Conservation (phyloP, 192 early-diverging fungal genomes). For the Phycomyces blakesleeanus region DNA sequence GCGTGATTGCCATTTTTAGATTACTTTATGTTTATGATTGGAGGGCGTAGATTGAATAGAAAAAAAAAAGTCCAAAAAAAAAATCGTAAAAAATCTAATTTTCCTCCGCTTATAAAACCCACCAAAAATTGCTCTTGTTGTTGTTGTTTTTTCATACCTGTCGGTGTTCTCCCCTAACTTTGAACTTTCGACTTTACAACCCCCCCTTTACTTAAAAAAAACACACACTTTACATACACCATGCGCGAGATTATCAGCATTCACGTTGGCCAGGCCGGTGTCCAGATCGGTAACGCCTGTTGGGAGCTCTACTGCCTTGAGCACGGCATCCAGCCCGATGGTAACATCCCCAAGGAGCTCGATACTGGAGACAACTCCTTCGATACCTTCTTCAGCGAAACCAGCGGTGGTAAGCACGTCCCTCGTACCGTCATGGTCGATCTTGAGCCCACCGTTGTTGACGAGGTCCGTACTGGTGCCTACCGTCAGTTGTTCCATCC, state of each 20-base stretch:
- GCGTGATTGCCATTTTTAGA: conserved; percentile 9
- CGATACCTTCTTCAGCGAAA: conserved; percentile 45
- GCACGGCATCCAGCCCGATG: conserved; percentile 37
- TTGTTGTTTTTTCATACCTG: not conserved
- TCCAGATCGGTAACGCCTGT: conserved; percentile 85
- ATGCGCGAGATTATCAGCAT: conserved; percentile 45
- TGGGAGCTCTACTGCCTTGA: conserved; percentile 63
- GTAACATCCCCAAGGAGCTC: conserved; percentile 25
- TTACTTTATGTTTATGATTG: not conserved
- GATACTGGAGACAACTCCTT: conserved; percentile 36
- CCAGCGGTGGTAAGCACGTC: conserved; percentile 39
- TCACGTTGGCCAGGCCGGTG: conserved; percentile 58
- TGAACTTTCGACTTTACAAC: conserved; percentile 4
- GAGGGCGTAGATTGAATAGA: not conserved
- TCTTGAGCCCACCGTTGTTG: conserved; percentile 47
- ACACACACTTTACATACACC: conserved; percentile 16
- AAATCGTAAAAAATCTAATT: not conserved
- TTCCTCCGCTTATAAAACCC: not conserved
- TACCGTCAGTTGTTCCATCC: conserved; percentile 46
- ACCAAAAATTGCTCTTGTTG: not conserved
- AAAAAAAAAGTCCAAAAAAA: not conserved
- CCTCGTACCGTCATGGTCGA: conserved; percentile 46
- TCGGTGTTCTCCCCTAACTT: conserved; percentile 23
- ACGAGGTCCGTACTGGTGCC: conserved; percentile 45
- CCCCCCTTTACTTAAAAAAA: conserved; percentile 6